These are phyloP conservation scores for Trypanosoma platydactyli DNA, from an alignment of 208 protist genomes.

Conservation along the genomic window DNA sequence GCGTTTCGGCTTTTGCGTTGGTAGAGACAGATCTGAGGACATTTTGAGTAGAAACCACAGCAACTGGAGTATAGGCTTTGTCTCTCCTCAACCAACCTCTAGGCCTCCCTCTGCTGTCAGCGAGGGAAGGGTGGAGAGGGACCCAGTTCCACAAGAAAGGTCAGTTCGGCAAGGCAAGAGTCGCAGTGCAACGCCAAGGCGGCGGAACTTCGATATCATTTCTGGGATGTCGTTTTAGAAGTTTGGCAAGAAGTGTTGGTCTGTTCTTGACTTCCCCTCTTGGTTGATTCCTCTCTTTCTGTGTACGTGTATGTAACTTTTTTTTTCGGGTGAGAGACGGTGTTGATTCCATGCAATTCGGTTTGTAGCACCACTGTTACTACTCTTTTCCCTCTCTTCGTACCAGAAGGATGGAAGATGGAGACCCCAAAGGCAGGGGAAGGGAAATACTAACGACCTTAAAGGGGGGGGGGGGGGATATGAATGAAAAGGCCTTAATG, in stretches of 20 bases:
- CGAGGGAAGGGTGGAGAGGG: not conserved
- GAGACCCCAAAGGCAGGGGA: no score
- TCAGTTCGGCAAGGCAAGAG: constrained; percentile 38
- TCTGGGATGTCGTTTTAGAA: constrained; percentile 42
- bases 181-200: constrained; percentile 27
- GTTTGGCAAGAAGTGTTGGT: constrained; percentile 2
- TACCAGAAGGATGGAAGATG: not conserved
- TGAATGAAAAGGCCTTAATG: no score
- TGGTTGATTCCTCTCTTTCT: not conserved
- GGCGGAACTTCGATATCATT: constrained; percentile 68
- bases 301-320: no score
- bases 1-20: constrained; percentile 45
- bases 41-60: constrained; percentile 51
- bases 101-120: not conserved
- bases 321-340: no score
- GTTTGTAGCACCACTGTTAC: not conserved
- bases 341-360: no score
- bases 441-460: no score
- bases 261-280: not conserved
- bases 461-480: no score
- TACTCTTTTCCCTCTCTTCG: not conserved
- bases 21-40: constrained; percentile 4
- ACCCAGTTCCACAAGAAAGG: not conserved
- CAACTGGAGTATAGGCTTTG: constrained; percentile 30
- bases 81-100: not conserved